Evolutionary conservation across 1,284 basidiomycete species (phyloP), one percentile per base, ranked within the genome.

Genomic region (Rhodofomes roseus): DNA sequence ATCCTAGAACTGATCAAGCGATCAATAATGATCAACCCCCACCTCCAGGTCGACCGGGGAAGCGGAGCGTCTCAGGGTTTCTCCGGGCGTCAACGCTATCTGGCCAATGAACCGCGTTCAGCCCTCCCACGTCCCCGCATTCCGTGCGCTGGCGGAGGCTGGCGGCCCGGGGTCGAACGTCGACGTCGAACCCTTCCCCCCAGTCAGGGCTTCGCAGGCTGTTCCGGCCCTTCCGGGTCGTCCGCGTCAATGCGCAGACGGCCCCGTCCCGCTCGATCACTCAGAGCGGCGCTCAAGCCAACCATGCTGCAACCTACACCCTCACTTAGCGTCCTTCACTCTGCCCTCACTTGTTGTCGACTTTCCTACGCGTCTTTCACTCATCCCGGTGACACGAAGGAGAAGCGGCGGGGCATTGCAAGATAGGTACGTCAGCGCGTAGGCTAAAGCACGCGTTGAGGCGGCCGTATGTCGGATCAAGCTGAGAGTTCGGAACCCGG

Each of bases 1-100:
- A 16, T 48, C 23, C 46, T 48, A 14, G 31, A 52, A 52, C n/a
- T 52, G 31, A 36, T 37, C 31, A 52, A 36, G 50, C 50, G 50
- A 52, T 52, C 50, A 52, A 31, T 25, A 27, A 48, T 48, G 46
- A 48, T 48, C 46, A 48, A 48, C 46, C 50, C 50, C 50, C n/a
- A 20, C 29, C 50, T 36, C 50, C 50, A 52, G 50, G 29, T 23
- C 29, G 29, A 34, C 50, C 31, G 50, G 50, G 50, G 29, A 52
- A 52, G 50, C 50, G 50, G n/a, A 23, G 50, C 50, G 50, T 37
- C 50, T 52, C 50, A 52, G 8, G 55, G 55, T 39, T 57, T 58
- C 50, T 58, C 31, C 50, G 50, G 56, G 36, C 37, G 29, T 57
- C 40, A 29, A 52, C 23, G 7, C 39, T 34, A 27, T 22, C 39